Conservation (phyloP, 2,329 filamentous ascomycete genomes). For the Penicillium sp. region DNA sequence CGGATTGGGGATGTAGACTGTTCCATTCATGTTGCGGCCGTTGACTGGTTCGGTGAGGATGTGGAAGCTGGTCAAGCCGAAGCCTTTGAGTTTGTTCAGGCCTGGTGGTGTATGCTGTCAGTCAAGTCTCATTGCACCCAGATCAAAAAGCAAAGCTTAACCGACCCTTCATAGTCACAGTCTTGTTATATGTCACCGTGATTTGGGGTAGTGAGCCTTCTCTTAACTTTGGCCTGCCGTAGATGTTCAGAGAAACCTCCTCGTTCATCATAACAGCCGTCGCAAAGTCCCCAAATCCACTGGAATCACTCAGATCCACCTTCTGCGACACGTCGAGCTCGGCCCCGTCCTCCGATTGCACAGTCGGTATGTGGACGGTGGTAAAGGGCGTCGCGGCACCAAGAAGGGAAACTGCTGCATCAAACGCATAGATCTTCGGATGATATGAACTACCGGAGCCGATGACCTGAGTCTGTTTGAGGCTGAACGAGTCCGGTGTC, state of each 20-base stretch:
- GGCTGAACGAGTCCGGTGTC: constrained; percentile 46
- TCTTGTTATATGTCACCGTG: constrained; percentile 55
- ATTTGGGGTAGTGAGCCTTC: constrained; percentile 50
- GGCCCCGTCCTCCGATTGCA: constrained; percentile 45
- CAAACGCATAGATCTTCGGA: constrained; percentile 55
- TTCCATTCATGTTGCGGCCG: constrained; percentile 55
- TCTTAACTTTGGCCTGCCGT: constrained; percentile 53
- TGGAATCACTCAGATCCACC: constrained; percentile 43
- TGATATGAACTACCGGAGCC: constrained; percentile 52
- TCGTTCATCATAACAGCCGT: constrained; percentile 50
- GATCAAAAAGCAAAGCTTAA: background rate
- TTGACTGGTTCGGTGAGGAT: constrained; percentile 45
- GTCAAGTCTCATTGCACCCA: background rate
- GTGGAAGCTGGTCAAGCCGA: constrained; percentile 50
- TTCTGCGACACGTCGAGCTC: constrained; percentile 45
- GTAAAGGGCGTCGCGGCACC: constrained; percentile 43
- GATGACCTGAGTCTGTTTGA: constrained; percentile 51
- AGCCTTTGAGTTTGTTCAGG: constrained; percentile 56
- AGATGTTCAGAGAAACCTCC: constrained; percentile 49
- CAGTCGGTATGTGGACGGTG: constrained; percentile 46
- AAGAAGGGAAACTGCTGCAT: constrained; percentile 50
- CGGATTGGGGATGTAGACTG: constrained; percentile 58
- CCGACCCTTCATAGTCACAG: constrained; percentile 56
- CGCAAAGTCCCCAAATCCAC: constrained; percentile 52
- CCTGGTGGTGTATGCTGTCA: constrained; percentile 40